Evolutionary conservation across 148 eudicot genomes (phyloP).

Genomic region (Drosera capensis): DNA sequence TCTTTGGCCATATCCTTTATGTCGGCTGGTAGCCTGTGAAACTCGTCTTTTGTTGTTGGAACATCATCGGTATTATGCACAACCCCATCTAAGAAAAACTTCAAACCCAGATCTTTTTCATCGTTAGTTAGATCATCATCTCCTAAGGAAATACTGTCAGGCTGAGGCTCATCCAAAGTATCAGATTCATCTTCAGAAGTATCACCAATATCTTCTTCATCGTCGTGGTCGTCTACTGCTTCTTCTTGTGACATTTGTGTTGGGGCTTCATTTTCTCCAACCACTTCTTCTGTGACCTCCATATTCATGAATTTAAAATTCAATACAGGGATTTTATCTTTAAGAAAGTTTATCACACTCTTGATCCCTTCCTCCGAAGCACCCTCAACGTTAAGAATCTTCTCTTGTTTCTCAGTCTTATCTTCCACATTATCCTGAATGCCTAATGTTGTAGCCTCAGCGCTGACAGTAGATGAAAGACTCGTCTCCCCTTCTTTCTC

Average conservation of each 20-base stretch:
- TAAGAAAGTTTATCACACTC: constrained; percentile 86
- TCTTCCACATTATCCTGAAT: constrained; percentile 34
- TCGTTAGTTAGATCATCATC: constrained; percentile 36
- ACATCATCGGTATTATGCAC: constrained; percentile 64
- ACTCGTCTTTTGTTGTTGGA: constrained; percentile 46
- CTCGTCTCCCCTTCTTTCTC: constrained; percentile 1
- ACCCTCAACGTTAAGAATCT: constrained; percentile 54
- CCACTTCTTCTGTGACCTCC: constrained; percentile 34
- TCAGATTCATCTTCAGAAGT: constrained; percentile 36
- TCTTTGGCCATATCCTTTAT: constrained; percentile 55
- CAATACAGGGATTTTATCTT: constrained; percentile 85
- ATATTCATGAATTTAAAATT: constrained; percentile 64
- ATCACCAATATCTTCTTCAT: constrained; percentile 28
- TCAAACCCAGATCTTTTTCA: constrained; percentile 48
- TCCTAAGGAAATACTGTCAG: constrained; percentile 27
- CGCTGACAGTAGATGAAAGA: constrained; percentile 23
- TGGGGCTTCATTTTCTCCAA: constrained; percentile 50
- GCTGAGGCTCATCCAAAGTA: constrained; percentile 28
- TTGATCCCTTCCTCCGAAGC: constrained; percentile 85
- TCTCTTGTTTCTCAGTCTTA: constrained; percentile 52
- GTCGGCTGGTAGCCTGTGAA: constrained; percentile 60
- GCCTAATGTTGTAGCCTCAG: constrained; percentile 42
- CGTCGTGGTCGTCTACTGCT: too few relatives aligned
- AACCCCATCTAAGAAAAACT: constrained; percentile 79
- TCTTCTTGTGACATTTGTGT: constrained; percentile 43